A percentile compares a stretch with the other conserved stretches of the same genome.
phyloP scores from a whole-genome alignment of 257 asterid genomes.

The Mentha longifolia region DNA sequence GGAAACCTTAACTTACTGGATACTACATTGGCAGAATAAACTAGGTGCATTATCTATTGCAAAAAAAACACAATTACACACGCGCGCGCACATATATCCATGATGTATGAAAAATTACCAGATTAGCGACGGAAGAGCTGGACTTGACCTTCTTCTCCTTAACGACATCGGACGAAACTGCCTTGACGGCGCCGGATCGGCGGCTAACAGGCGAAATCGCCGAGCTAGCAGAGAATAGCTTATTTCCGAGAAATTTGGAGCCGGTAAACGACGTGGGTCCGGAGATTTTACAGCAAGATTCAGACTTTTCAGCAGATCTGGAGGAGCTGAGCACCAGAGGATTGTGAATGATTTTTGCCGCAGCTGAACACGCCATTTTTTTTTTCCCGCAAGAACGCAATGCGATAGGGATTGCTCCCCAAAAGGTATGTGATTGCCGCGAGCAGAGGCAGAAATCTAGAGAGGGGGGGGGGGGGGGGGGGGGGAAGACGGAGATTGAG shows the following conservation, averaged over 20 bases:
- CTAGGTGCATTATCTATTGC: background rate
- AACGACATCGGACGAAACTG: conserved; percentile 74
- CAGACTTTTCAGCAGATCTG: conserved; percentile 69
- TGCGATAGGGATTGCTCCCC: background rate
- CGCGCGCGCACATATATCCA: background rate
- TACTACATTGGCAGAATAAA: conserved; percentile 6
- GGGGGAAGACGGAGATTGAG: background rate
- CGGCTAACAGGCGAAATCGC: conserved; percentile 36
- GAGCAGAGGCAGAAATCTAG: background rate
- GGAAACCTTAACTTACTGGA: background rate
- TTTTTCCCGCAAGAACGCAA: conserved; percentile 14
- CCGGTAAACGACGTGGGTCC: conserved; percentile 52
- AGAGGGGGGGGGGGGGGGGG: background rate
- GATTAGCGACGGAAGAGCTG: conserved; percentile 47
- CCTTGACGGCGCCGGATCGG: conserved; percentile 59
- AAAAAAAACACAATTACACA: background rate
- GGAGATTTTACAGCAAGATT: conserved; percentile 39
- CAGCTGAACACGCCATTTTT: conserved; percentile 70
- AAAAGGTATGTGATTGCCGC: background rate
- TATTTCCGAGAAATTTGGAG: conserved; percentile 41
- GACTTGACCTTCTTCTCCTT: conserved; percentile 74
- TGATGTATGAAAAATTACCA: conserved; percentile 43
- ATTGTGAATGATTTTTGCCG: conserved; percentile 60
- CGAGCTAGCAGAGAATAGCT: conserved; percentile 38
- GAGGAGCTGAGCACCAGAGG: conserved; percentile 51